Evolutionary conservation across 306 rosid species (phyloP).

Genomic region (Biancaea sappan): DNA sequence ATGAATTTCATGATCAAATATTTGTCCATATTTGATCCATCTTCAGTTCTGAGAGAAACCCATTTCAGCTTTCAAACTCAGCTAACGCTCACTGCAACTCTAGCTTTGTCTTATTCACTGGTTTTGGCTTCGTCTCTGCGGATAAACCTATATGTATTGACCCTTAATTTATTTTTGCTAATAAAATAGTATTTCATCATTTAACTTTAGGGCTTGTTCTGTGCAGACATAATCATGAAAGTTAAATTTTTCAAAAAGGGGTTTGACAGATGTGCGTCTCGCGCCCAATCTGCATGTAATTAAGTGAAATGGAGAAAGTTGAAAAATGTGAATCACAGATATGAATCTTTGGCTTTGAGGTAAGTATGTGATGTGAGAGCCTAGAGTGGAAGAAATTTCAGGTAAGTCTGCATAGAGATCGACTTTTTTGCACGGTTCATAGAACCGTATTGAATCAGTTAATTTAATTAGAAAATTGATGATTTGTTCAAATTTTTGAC

Average conservation of each 20-base stretch:
- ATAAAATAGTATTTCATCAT: neutral
- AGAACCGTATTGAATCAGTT: no score
- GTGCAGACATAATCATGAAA: conserved; percentile 7
- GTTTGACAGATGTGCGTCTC: neutral
- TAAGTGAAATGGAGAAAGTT: neutral
- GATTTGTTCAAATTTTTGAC: no score
- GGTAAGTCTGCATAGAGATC: no score
- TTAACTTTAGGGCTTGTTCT: neutral
- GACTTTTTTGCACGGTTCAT: no score
- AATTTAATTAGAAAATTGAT: no score
- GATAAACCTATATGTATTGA: conserved; percentile 9
- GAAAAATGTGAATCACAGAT: neutral
- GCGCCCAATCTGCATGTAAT: neutral
- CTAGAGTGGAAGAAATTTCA: no score
- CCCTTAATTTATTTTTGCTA: neutral
- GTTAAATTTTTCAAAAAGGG: conserved; percentile 4
- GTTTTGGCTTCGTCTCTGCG: conserved; percentile 37
- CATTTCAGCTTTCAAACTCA: conserved; percentile 40
- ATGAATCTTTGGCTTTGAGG: no score
- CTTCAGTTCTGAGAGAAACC: conserved; percentile 35
- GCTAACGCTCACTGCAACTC: conserved; percentile 42
- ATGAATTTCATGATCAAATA: neutral
- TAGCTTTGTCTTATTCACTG: conserved; percentile 62
- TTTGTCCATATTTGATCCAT: conserved; percentile 34
- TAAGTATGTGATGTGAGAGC: neutral